Evolutionary conservation across 2,329 filamentous ascomycete species (phyloP).

Genomic region (Botrytis sinoallii): DNA sequence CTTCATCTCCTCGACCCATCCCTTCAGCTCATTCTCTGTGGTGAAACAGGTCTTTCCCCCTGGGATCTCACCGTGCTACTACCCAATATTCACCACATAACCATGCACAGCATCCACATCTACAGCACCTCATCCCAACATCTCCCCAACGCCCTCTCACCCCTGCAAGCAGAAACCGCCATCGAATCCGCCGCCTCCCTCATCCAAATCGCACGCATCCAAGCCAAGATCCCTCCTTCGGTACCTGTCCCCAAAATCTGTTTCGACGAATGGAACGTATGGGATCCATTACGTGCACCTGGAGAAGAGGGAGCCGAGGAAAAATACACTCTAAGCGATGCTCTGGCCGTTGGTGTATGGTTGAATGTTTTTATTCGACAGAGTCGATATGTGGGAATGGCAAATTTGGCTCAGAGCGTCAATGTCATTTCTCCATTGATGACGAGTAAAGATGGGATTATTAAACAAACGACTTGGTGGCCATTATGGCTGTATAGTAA

Average conservation of each 20-base stretch:
- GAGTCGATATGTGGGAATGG: slow-evolving; percentile 61
- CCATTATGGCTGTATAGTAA: slow-evolving; percentile 58
- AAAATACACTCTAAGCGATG: slow-evolving; percentile 60
- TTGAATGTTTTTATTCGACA: slow-evolving; percentile 64
- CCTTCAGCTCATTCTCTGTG: slow-evolving; percentile 61
- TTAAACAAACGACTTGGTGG: slow-evolving; percentile 65
- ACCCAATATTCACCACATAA: slow-evolving; percentile 57
- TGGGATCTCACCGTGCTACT: slow-evolving; percentile 65
- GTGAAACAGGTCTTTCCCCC: slow-evolving; percentile 56
- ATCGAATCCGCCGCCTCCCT: slow-evolving; percentile 59
- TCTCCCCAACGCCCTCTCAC: slow-evolving; percentile 52
- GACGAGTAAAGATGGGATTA: slow-evolving; percentile 55
- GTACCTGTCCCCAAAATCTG: slow-evolving; percentile 55
- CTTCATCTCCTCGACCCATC: slow-evolving; percentile 58
- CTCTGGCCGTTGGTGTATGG: slow-evolving; percentile 60
- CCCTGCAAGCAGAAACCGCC: slow-evolving; percentile 60
- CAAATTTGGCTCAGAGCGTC: slow-evolving; percentile 63
- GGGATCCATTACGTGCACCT: slow-evolving; percentile 60
- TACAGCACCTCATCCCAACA: slow-evolving; percentile 52
- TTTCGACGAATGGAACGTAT: slow-evolving; percentile 71
- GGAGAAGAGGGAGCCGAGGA: slow-evolving; percentile 63
- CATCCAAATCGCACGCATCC: slow-evolving; percentile 62
- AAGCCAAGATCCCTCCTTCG: slow-evolving; percentile 44
- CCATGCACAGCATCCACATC: slow-evolving; percentile 67
- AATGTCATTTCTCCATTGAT: slow-evolving; percentile 68